Conservation (phyloP, 129 eudicot species). For the Arctium minus region DNA sequence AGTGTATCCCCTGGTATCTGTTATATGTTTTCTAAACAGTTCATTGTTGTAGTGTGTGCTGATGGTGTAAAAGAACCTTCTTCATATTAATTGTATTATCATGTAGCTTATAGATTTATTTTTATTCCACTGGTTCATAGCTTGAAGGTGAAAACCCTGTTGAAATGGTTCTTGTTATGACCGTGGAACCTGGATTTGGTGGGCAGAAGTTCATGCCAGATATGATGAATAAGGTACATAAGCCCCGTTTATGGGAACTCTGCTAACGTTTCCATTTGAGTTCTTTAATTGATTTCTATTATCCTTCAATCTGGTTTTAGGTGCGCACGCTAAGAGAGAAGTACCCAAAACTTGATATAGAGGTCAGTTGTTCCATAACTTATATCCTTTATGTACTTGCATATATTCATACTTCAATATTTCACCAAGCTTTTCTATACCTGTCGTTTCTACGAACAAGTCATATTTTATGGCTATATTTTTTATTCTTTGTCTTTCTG, state of each 20-base stretch:
- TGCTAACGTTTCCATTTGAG: background rate
- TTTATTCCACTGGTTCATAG: constrained; percentile 28
- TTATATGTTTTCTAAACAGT: background rate
- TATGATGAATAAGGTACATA: constrained; percentile 84
- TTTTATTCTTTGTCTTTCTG: background rate
- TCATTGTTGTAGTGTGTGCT: background rate
- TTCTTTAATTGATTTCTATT: background rate
- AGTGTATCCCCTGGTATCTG: constrained; percentile 79
- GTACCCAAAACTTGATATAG: constrained; percentile 82
- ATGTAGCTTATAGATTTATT: background rate
- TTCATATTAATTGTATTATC: background rate
- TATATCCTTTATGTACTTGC: background rate
- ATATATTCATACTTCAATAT: background rate
- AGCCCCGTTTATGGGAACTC: background rate
- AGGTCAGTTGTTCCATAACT: constrained; percentile 39
- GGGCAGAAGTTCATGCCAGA: constrained; percentile 97
- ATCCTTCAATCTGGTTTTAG: constrained; percentile 30
- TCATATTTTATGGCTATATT: background rate
- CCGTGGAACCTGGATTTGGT: constrained; percentile 97
- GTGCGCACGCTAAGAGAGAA: constrained; percentile 63
- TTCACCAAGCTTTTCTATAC: background rate
- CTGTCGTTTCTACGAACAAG: background rate
- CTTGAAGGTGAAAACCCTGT: constrained; percentile 72
- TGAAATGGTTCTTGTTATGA: constrained; percentile 97
- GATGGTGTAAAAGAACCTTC: background rate